These are phyloP conservation scores for Melanomma pulvis-pyrius DNA, from an alignment of 495 filamentous ascomycete genomes.

Conservation along the genomic window DNA sequence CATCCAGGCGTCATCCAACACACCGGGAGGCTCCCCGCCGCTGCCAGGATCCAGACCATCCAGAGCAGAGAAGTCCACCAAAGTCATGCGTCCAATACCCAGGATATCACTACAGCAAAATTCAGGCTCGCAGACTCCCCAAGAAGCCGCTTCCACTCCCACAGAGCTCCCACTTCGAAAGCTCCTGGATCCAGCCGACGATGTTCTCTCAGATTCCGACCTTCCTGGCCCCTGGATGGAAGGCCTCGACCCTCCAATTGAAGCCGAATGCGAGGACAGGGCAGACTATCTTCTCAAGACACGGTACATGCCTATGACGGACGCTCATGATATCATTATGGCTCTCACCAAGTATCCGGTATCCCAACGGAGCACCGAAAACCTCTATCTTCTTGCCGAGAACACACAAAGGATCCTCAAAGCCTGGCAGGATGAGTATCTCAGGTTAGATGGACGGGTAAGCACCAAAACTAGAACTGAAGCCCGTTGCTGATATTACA, in stretches of 20 bases:
- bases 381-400: constrained; percentile 58
- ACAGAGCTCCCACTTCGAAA: neutral
- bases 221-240: constrained; percentile 30
- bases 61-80: neutral
- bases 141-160: constrained; percentile 12
- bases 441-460: constrained; percentile 56
- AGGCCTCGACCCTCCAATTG: constrained; percentile 8
- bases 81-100: constrained; percentile 4
- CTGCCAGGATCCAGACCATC: neutral
- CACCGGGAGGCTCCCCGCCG: constrained; percentile 23
- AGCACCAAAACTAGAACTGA: neutral
- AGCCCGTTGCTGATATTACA: constrained; percentile 7
- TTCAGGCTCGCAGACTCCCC: constrained; percentile 16
- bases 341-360: constrained; percentile 42
- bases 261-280: constrained; percentile 31
- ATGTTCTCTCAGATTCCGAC: constrained; percentile 34
- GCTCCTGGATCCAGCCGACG: constrained; percentile 28
- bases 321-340: constrained; percentile 35
- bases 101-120: constrained; percentile 3
- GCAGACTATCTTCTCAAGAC: constrained; percentile 37
- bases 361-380: constrained; percentile 46
- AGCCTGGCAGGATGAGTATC: constrained; percentile 66
- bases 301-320: constrained; percentile 39
- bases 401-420: constrained; percentile 58
- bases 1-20: neutral